phyloP scores from a whole-genome alignment of 164 flowering plant genomes.

The Liquidambar formosana region DNA sequence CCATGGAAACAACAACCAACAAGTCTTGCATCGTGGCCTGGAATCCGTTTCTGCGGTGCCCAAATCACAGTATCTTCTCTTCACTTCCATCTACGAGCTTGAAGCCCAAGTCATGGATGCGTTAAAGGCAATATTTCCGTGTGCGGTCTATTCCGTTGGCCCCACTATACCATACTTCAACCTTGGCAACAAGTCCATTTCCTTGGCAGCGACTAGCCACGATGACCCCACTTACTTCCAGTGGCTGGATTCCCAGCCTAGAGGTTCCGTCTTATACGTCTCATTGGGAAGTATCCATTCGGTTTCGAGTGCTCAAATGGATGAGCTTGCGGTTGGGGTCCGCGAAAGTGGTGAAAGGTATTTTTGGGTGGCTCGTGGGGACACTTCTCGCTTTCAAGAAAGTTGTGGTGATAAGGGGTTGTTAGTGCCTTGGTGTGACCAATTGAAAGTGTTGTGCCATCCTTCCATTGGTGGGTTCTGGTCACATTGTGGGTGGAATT shows the following conservation, averaged over 20 bases:
- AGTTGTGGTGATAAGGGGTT: conserved; percentile 35
- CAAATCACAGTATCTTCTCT: conserved; percentile 49
- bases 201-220: not conserved
- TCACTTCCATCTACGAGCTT: conserved; percentile 47
- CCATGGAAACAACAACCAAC: not conserved
- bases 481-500: conserved; percentile 78
- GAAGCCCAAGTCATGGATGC: conserved; percentile 37
- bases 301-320: conserved; percentile 32
- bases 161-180: conserved; percentile 40
- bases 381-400: conserved; percentile 8
- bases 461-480: conserved; percentile 66
- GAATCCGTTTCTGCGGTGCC: conserved; percentile 11
- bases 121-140: conserved; percentile 24
- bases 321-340: conserved; percentile 32
- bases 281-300: conserved; percentile 46
- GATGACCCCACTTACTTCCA: not conserved
- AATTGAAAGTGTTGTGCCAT: conserved; percentile 60
- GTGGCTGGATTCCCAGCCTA: conserved; percentile 37
- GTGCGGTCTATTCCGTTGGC: conserved; percentile 48
- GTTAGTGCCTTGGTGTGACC: conserved; percentile 74
- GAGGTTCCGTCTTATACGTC: conserved; percentile 36
- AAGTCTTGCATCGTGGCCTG: not conserved
- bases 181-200: not conserved
- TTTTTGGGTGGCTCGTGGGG: conserved; percentile 40
- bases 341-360: conserved; percentile 29